These are phyloP conservation scores for Boletus speciosus DNA, from an alignment of 768 basidiomycete species.

Conservation along the genomic window DNA sequence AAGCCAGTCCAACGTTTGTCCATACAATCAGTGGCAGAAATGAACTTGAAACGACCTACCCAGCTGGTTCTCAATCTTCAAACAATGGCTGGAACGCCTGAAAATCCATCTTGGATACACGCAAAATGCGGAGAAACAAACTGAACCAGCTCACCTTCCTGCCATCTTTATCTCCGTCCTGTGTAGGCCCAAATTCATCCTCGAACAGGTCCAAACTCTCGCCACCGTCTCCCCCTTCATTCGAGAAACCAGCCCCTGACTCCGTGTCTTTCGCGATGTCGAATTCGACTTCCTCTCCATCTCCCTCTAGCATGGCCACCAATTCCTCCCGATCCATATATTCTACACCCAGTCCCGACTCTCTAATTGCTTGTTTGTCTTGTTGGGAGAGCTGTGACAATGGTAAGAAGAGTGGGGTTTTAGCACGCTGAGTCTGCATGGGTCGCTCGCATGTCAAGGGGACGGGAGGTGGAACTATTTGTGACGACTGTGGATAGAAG, in stretches of 20 bases:
- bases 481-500: conserved; percentile 27
- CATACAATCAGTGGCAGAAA: background rate
- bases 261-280: conserved; percentile 8
- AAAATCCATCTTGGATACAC: background rate
- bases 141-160: conserved; percentile 21
- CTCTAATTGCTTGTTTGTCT: conserved; percentile 49
- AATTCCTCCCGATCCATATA: conserved; percentile 63
- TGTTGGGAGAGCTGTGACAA: conserved; percentile 60
- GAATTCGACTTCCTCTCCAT: conserved; percentile 33
- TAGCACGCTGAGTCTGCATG: conserved; percentile 7
- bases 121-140: background rate
- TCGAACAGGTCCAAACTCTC: conserved; percentile 31
- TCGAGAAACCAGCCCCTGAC: background rate
- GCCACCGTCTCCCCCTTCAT: conserved; percentile 8
- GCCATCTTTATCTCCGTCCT: conserved; percentile 21
- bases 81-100: conserved; percentile 33
- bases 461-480: conserved; percentile 8
- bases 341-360: conserved; percentile 65
- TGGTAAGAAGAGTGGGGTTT: conserved; percentile 41
- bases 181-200: conserved; percentile 34
- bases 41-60: background rate
- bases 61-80: conserved; percentile 24
- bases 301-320: conserved; percentile 39
- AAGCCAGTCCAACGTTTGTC: background rate
- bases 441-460: background rate